Evolutionary conservation across 2,329 filamentous ascomycete species (phyloP), one percentile per base, ranked within the genome.

Genomic region (Aspergillus quadrilineatus): DNA sequence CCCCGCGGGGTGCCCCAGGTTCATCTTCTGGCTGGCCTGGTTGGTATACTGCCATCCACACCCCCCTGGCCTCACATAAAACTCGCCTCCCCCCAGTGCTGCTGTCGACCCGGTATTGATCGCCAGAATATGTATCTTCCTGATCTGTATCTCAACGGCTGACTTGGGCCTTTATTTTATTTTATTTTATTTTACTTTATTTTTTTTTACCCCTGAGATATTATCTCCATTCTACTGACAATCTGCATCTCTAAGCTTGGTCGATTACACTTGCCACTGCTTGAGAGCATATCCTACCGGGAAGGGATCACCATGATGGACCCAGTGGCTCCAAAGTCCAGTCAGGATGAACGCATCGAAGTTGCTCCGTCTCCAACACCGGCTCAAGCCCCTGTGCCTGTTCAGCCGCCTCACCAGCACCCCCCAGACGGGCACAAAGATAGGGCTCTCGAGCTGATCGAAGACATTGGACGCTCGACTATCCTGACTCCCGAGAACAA

Each of bases 401-500:
- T 10, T 15, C 49, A 47, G 17, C 12, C 45, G 9, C 32, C 1
- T 6, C 17, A 34, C 6, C 26, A 34, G 5, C 1, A 41, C 8
- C 6, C 47, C 15, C 37, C 6, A 43, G 17, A 34, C 50, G 42
- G 8, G 36, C 4, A 60, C 61, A 60, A 72, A 37, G 79, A 82
- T 68, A 79, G 79, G 61, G 81, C 81, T 6, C 75, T 80, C 15
- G 72, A 79, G 53, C 70, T 84, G 42, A 70, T 84, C 39, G 76
- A 76, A 50, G 72, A 77, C 26, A 72, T 74, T 2, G 78, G 75
- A 7, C 71, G 78, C 43, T 73, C 73, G 2, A 73, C 83, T 34
- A 64, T 78, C 41, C 75, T 85, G 6, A 81, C 81, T 0, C 72
- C 78, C 0, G 78, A 77, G 48, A 82, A 83, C 62, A 83, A 85